Conservation (phyloP, 495 filamentous ascomycete species). For the Thermothielavioides terrestris region DNA sequence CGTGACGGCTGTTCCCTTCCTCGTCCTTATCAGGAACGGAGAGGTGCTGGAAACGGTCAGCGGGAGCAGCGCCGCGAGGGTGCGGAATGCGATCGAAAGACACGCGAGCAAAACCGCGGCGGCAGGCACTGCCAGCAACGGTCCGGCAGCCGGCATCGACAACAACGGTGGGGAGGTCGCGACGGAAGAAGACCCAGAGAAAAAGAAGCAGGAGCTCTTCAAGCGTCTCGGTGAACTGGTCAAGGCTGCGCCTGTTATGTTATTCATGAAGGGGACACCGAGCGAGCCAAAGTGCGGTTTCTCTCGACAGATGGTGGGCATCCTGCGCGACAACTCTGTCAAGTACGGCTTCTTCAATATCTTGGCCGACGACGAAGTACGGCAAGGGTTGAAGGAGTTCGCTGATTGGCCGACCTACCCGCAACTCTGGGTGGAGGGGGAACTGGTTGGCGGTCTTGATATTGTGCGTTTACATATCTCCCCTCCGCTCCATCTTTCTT, state of each 20-base stretch:
- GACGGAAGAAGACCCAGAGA: constrained; percentile 38
- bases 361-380: constrained; percentile 91
- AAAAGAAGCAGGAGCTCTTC: constrained; percentile 69
- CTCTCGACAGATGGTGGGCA: constrained; percentile 74
- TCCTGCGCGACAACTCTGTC: constrained; percentile 78
- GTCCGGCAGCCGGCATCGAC: constrained; percentile 12
- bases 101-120: constrained; percentile 44
- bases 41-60: constrained; percentile 70
- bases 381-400: constrained; percentile 90
- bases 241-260: constrained; percentile 92
- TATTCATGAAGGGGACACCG: constrained; percentile 93
- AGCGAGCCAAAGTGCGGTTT: constrained; percentile 90
- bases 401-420: constrained; percentile 97
- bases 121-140: constrained; percentile 26
- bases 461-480: constrained; percentile 59
- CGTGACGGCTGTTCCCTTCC: constrained; percentile 85
- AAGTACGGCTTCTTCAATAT: constrained; percentile 99
- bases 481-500: not conserved
- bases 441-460: constrained; percentile 87
- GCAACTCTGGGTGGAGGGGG: constrained; percentile 74
- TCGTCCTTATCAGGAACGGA: constrained; percentile 66
- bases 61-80: constrained; percentile 76
- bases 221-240: constrained; percentile 70
- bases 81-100: constrained; percentile 73
- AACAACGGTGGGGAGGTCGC: constrained; percentile 12